phyloP scores from a whole-genome alignment of 768 basidiomycete species.

The Macrocybe gigantea region DNA sequence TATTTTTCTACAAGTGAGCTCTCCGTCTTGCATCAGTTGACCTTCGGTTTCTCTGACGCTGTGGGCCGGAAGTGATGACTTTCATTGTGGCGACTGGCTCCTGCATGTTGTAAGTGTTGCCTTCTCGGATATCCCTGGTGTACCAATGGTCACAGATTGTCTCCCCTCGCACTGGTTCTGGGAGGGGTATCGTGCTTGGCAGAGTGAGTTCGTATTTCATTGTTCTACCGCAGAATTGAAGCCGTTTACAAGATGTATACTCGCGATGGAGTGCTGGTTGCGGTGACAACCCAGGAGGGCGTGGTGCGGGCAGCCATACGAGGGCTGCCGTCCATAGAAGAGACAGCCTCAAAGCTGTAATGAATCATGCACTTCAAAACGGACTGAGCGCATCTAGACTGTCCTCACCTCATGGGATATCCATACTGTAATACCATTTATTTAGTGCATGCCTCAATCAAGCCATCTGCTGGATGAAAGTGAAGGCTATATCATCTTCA shows the following conservation, averaged over 20 bases:
- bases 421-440: not conserved
- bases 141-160: conserved; percentile 40
- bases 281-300: conserved; percentile 79
- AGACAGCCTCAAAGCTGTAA: conserved; percentile 29
- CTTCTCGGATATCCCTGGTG: not conserved
- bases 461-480: not conserved
- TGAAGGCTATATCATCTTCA: not conserved
- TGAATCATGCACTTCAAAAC: not conserved
- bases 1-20: conserved; percentile 72
- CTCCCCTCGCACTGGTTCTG: conserved; percentile 58
- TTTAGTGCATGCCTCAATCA: no score
- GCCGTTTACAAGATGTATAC: conserved; percentile 53
- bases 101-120: conserved; percentile 59
- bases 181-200: conserved; percentile 66
- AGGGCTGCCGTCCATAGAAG: conserved; percentile 20
- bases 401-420: not conserved
- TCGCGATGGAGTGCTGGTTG: conserved; percentile 58
- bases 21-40: not conserved
- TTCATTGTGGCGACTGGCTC: conserved; percentile 77
- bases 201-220: conserved; percentile 39
- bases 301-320: conserved; percentile 58
- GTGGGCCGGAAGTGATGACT: conserved; percentile 45
- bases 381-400: not conserved
- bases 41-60: conserved; percentile 3
- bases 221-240: not conserved